Base-by-base conservation (phyloP, 768 basidiomycete species). In the Coprinopsis marcescibilis region DNA sequence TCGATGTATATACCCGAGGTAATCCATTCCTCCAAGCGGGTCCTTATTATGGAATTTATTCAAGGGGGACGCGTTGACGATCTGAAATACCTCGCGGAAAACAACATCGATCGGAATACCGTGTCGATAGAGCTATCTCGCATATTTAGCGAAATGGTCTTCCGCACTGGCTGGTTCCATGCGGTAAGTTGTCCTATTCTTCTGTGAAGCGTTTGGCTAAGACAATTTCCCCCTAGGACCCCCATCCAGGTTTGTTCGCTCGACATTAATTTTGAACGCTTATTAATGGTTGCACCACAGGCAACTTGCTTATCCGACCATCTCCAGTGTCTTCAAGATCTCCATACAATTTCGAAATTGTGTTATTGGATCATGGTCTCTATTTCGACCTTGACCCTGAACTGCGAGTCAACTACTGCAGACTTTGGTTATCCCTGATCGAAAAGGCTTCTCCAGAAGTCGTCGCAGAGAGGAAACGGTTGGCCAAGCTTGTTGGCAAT, bases 61-160 rank as follows among this genome's bases (percentile, higher is more conserved):
- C 71, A 86, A 56, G 94, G 95, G 14, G 87, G 83, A 3, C 75
- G 94, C 21, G 84, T 95, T 2, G 94, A 97, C 59, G 87, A 97
- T 61, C 62, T 95, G 44, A 72, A 72, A 29, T 99, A 90, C 60
- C 75, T 99, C 12, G 83, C 85, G 19, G 69, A 80, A 29, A 73
- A 88, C 51, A 73, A 78, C 36, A 97, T 99, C 52, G 91, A 99
- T 64, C 75, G 95, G 44, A 99, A 98, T 60, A 85, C 85, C 61
- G 94, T 99, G 35, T 83, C 92, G 1, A 68, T 95, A 45, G 93
- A 98, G 64, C 73, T 99, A 17, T 81, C 86, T 2, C 69, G 85
- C 53, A 95, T 99, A 57, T 97, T 97, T 60, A 86, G 80, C 41
- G 83, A 81, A 58, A 97, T 98, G 96, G 90, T 98, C 10, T 95